phyloP scores from a whole-genome alignment of 83 land plant genomes.

The Thuja plicata region DNA sequence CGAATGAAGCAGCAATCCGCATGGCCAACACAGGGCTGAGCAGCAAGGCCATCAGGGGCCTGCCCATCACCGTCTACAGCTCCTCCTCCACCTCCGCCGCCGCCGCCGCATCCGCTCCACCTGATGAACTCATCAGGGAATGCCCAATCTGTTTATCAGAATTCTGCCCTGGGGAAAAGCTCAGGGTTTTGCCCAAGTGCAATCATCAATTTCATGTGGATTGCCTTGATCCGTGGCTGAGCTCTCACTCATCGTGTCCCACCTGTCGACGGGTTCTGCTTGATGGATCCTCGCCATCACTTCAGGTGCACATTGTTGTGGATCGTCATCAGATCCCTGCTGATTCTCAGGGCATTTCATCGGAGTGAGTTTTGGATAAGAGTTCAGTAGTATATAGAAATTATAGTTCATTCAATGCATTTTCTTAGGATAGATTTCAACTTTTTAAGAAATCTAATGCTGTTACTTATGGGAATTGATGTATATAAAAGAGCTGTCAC shows the following conservation, averaged over 20 bases:
- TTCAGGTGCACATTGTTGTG: not conserved
- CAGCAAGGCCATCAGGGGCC: constrained; percentile 27
- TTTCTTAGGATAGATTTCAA: too few relatives aligned
- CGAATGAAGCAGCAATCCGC: constrained; percentile 26
- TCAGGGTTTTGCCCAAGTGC: constrained; percentile 30
- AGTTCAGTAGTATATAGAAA: too few relatives aligned
- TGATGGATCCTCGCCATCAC: not conserved
- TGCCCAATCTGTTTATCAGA: constrained; percentile 32
- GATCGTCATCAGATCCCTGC: not conserved
- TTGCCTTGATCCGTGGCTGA: constrained; percentile 37
- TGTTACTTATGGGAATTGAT: too few relatives aligned
- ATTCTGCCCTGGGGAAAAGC: constrained; percentile 24
- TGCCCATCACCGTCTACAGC: constrained; percentile 3
- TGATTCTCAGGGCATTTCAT: not conserved
- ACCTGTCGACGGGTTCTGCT: constrained; percentile 18
- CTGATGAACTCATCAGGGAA: not conserved
- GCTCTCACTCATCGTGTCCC: constrained; percentile 21
- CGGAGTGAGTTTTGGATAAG: too few relatives aligned
- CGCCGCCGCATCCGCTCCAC: too few relatives aligned
- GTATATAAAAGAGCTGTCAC: too few relatives aligned
- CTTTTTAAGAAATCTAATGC: too few relatives aligned
- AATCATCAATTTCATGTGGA: constrained; percentile 25
- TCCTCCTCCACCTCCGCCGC: not conserved
- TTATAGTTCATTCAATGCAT: too few relatives aligned
- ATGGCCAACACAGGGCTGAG: constrained; percentile 37